These are phyloP conservation scores for Xylariaceae sp. DNA, from an alignment of 2,329 filamentous ascomycete genomes.

Conservation along the genomic window DNA sequence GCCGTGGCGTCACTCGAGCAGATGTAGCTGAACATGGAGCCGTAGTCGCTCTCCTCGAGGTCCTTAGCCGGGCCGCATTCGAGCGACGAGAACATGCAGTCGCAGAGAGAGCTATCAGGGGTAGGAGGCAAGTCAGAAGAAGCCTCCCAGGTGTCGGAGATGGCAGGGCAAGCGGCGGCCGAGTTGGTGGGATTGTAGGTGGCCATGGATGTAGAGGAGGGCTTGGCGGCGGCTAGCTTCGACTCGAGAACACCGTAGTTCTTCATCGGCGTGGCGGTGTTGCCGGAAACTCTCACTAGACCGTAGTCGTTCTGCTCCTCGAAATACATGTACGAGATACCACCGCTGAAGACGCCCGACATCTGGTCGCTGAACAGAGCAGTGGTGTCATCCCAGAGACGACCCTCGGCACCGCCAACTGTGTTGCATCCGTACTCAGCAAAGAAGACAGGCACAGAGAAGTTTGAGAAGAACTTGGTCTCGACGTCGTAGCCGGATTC, in stretches of 20 bases:
- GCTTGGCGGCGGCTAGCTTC: constrained; percentile 58
- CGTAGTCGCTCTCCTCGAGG: constrained; percentile 51
- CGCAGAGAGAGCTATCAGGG: constrained; percentile 64
- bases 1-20: constrained; percentile 42
- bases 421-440: constrained; percentile 79
- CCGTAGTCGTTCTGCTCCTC: constrained; percentile 71
- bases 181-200: constrained; percentile 64
- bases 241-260: constrained; percentile 63
- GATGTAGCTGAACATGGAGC: constrained; percentile 38
- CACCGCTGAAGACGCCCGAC: constrained; percentile 70
- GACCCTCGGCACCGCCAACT: constrained; percentile 46
- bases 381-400: constrained; percentile 66
- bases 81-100: constrained; percentile 66
- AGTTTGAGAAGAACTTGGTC: constrained; percentile 67
- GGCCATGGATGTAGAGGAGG: constrained; percentile 55
- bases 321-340: constrained; percentile 84
- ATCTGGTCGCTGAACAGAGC: constrained; percentile 66
- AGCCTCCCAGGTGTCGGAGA: constrained; percentile 53
- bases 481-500: constrained; percentile 66
- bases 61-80: constrained; percentile 55
- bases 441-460: constrained; percentile 76
- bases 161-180: constrained; percentile 58
- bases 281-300: constrained; percentile 53
- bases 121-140: constrained; percentile 65
- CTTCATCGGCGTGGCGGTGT: constrained; percentile 50